phyloP scores from a whole-genome alignment of 345 rosid genomes.

The Hypericum androsaemum region DNA sequence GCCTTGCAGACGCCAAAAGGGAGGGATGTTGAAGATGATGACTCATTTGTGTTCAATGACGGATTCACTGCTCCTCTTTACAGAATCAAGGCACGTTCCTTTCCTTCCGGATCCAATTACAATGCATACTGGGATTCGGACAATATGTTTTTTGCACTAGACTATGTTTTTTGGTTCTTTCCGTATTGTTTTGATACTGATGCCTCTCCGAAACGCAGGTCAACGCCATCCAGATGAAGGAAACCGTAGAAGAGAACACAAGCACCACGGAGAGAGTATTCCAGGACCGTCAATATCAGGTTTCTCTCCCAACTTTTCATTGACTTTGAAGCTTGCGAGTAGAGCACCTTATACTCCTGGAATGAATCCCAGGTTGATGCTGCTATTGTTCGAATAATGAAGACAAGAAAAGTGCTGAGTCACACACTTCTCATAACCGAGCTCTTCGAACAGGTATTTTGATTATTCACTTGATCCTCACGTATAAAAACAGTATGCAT shows the following conservation, averaged over 20 bases:
- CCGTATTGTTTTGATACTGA: too few relatives aligned
- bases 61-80: slow-evolving; percentile 70
- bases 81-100: slow-evolving; percentile 59
- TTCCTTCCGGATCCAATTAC: not conserved
- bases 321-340: not conserved
- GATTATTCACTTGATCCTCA: not conserved
- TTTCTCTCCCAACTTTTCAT: slow-evolving; percentile 10
- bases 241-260: slow-evolving; percentile 95
- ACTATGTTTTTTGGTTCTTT: too few relatives aligned
- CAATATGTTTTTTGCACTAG: too few relatives aligned
- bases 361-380: slow-evolving; percentile 66
- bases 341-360: slow-evolving; percentile 1
- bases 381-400: slow-evolving; percentile 97
- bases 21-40: slow-evolving; percentile 86
- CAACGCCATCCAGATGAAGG: slow-evolving; percentile 99
- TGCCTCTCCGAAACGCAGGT: slow-evolving; percentile 43
- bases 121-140: not conserved
- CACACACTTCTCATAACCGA: slow-evolving; percentile 97
- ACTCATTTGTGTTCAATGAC: slow-evolving; percentile 79
- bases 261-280: slow-evolving; percentile 97
- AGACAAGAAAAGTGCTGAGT: slow-evolving; percentile 92
- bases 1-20: slow-evolving; percentile 71
- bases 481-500: too few relatives aligned
- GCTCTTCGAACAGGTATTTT: slow-evolving; percentile 90
- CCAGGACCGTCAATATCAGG: slow-evolving; percentile 99